Evolutionary conservation across 176 grass and related monocot species (phyloP).

Genomic region (Poa annua): DNA sequence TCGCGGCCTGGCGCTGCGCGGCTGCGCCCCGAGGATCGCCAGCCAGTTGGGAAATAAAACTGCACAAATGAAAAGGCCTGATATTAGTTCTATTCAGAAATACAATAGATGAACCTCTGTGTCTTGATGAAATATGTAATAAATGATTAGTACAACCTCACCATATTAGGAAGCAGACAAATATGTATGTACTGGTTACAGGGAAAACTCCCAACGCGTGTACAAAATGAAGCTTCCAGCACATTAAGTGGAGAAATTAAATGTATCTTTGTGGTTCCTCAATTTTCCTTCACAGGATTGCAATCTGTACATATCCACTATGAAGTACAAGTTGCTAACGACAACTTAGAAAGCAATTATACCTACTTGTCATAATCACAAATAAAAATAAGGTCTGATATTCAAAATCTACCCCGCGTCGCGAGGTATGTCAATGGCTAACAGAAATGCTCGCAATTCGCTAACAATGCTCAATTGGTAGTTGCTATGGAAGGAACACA

Average conservation of each 20-base stretch:
- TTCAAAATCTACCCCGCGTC: too few species aligned
- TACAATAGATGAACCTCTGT: not conserved
- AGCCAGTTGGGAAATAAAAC: too few species aligned
- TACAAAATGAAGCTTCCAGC: not conserved
- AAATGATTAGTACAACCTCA: not conserved
- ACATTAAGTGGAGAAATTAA: constrained; percentile 20
- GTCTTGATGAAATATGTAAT: not conserved
- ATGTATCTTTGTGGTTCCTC: not conserved
- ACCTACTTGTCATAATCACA: not conserved
- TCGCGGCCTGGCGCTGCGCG: too few species aligned
- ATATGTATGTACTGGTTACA: constrained; percentile 16
- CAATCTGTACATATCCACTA: constrained; percentile 31
- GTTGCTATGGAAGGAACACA: too few species aligned
- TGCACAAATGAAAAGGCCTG: not conserved
- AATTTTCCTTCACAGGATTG: constrained; percentile 20
- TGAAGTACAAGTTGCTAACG: constrained; percentile 1
- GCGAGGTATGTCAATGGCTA: too few species aligned
- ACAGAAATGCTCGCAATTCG: too few species aligned
- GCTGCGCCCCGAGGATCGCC: too few species aligned
- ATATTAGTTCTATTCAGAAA: constrained; percentile 20
- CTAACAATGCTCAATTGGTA: too few species aligned
- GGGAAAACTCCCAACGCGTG: constrained; percentile 1
- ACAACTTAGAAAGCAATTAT: not conserved
- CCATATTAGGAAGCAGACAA: not conserved
- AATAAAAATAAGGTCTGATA: not conserved